A percentile compares a stretch with the other conserved stretches of the same genome.
Evolutionary conservation across 257 asterid genomes (phyloP).

Genomic region (Cordia subcordata): DNA sequence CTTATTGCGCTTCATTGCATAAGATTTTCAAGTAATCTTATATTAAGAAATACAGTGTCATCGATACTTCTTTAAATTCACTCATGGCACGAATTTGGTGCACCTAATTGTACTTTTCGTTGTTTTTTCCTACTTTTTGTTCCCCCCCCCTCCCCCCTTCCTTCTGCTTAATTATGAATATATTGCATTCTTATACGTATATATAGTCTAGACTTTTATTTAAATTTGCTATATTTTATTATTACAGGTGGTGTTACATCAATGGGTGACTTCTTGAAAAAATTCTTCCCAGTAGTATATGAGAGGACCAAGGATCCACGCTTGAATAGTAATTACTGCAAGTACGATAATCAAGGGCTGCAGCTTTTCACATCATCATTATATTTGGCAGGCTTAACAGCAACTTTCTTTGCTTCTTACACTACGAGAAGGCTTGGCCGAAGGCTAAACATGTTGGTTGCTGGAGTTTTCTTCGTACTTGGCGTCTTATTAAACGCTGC

Average conservation of each 20-base stretch:
- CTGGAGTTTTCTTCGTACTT: slow-evolving; percentile 57
- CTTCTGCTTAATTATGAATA: too few species aligned
- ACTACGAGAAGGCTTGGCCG: slow-evolving; percentile 75
- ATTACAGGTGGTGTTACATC: slow-evolving; percentile 75
- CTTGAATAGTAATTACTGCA: slow-evolving; percentile 71
- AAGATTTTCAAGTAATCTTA: too few species aligned
- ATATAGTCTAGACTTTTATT: too few species aligned
- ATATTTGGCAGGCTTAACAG: slow-evolving; percentile 70
- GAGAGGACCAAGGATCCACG: slow-evolving; percentile 19
- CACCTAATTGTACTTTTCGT: too few species aligned
- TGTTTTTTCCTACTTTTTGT: too few species aligned
- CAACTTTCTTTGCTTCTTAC: slow-evolving; percentile 88
- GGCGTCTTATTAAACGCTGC: slow-evolving; percentile 69
- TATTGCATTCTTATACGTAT: too few species aligned
- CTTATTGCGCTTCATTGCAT: too few species aligned
- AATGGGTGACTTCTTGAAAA: slow-evolving; percentile 55
- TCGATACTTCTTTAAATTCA: too few species aligned
- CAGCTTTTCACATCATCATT: slow-evolving; percentile 86
- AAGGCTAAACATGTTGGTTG: slow-evolving; percentile 62
- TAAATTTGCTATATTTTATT: too few species aligned
- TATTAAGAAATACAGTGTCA: too few species aligned
- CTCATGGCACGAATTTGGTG: too few species aligned
- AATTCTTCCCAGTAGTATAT: slow-evolving; percentile 73
- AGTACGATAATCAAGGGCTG: slow-evolving; percentile 77
- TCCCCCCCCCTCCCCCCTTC: too few species aligned